Evolutionary conservation across 345 rosid genomes (phyloP).

Genomic region (Gossypium mustelinum): DNA sequence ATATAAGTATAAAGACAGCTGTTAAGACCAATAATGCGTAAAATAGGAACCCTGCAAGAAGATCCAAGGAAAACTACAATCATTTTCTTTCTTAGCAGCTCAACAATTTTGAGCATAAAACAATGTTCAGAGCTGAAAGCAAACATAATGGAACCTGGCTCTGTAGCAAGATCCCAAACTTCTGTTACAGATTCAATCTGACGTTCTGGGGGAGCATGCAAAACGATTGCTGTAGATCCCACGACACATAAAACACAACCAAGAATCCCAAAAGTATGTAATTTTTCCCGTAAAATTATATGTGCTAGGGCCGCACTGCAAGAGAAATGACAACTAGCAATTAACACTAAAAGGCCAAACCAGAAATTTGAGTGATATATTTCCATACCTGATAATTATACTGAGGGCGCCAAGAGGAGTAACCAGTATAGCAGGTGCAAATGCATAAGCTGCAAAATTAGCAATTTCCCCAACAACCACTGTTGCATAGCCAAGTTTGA

Average conservation of each 20-base stretch:
- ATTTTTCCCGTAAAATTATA: conserved; percentile 72
- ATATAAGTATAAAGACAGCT: conserved; percentile 60
- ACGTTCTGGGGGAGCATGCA: conserved; percentile 98
- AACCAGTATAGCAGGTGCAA: conserved; percentile 92
- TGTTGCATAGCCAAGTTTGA: conserved; percentile 24
- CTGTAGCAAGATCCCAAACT: conserved; percentile 99
- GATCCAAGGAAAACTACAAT: conserved; percentile 20
- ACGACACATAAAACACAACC: conserved; percentile 96
- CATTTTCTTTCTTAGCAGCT: neutral
- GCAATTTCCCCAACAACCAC: conserved; percentile 98
- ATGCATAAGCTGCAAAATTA: conserved; percentile 96
- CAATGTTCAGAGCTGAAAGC: neutral
- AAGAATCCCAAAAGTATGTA: conserved; percentile 89
- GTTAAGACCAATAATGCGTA: conserved; percentile 70
- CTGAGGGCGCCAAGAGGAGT: conserved; percentile 98
- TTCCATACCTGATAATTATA: conserved; percentile 75
- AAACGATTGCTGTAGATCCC: conserved; percentile 88
- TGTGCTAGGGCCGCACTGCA: conserved; percentile 94
- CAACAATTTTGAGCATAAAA: neutral
- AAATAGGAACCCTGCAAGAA: conserved; percentile 72
- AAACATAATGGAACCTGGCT: conserved; percentile 59
- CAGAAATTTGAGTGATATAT: neutral
- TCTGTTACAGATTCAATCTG: conserved; percentile 77
- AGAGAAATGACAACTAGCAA: conserved; percentile 19
- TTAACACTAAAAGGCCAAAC: conserved; percentile 3